Evolutionary conservation across 139 green algal species (phyloP).

Genomic region (Picochlorum sp.): DNA sequence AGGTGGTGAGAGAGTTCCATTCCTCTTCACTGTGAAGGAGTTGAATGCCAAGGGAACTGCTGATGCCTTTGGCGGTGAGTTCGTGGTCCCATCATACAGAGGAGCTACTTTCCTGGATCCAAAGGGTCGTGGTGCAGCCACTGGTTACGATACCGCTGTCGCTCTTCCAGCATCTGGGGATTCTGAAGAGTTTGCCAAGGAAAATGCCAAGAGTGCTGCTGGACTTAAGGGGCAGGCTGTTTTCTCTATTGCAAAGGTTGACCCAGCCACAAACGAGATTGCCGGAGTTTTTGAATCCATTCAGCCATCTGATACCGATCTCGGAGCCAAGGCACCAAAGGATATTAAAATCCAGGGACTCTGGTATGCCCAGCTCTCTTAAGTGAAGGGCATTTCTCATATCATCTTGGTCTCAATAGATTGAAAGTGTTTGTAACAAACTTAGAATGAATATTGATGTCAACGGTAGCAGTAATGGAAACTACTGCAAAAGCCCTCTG

Average conservation of each 20-base stretch:
- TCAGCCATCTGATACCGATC: constrained; percentile 98
- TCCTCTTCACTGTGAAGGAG: constrained; percentile 99
- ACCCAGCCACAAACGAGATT: constrained; percentile 86
- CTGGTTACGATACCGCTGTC: constrained; percentile 94
- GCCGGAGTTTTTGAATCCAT: constrained; percentile 96
- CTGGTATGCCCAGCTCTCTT: constrained; percentile 75
- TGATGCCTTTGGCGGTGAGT: constrained; percentile 90
- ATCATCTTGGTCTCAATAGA: background rate
- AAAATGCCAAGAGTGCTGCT: constrained; percentile 89
- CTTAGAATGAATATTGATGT: background rate
- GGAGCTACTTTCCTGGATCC: constrained; percentile 98
- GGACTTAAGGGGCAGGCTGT: constrained; percentile 79
- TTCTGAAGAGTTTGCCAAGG: constrained; percentile 79
- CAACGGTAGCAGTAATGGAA: too few species aligned
- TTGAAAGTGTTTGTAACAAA: constrained; percentile 1
- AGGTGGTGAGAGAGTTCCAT: constrained; percentile 96
- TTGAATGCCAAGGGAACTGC: constrained; percentile 66
- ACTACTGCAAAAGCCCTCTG: too few species aligned
- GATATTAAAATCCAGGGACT: constrained; percentile 98
- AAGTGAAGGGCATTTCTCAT: background rate
- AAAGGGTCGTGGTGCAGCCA: constrained; percentile 94
- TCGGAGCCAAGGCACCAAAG: constrained; percentile 97
- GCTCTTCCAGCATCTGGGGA: constrained; percentile 73
- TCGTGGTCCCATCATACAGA: constrained; percentile 96
- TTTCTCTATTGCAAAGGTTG: constrained; percentile 91